Conservation (phyloP, 148 eudicot genomes). For the Amaranthus hypochondriacus region DNA sequence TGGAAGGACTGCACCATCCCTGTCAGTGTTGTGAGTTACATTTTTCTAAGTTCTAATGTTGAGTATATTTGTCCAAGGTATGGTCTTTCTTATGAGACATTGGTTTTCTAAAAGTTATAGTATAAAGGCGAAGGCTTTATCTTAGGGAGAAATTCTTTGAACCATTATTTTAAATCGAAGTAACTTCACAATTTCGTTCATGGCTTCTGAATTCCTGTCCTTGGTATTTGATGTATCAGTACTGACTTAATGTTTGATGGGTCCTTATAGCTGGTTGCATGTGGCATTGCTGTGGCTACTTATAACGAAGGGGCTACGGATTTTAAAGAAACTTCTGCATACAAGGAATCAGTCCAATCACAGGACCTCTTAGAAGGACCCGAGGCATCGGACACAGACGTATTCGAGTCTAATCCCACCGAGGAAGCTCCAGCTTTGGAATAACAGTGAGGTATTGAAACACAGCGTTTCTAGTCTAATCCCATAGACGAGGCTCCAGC, state of each 20-base stretch:
- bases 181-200: too few relatives aligned
- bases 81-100: too few relatives aligned
- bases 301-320: slow-evolving; percentile 98
- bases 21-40: too few relatives aligned
- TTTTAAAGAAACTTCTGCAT: slow-evolving; percentile 77
- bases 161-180: too few relatives aligned
- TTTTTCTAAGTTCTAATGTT: not conserved
- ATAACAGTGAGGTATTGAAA: slow-evolving; percentile 19
- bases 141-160: too few relatives aligned
- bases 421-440: slow-evolving; percentile 88
- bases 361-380: slow-evolving; percentile 69
- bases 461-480: slow-evolving; percentile 2
- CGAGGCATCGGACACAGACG: slow-evolving; percentile 58
- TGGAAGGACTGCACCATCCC: too few relatives aligned
- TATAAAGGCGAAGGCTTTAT: too few relatives aligned
- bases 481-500: too few relatives aligned
- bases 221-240: not conserved
- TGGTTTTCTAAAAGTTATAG: too few relatives aligned
- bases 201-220: too few relatives aligned
- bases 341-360: slow-evolving; percentile 80
- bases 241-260: not conserved
- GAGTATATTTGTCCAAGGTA: not conserved
- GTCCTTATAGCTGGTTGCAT: slow-evolving; percentile 53
- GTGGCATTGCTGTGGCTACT: slow-evolving; percentile 89
- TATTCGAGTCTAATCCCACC: slow-evolving; percentile 86